Percentiles rank a stretch among this genome's conserved stretches.
phyloP scores from a whole-genome alignment of 1,139 yeast genomes.

The Debaryomyces psychrophilus region DNA sequence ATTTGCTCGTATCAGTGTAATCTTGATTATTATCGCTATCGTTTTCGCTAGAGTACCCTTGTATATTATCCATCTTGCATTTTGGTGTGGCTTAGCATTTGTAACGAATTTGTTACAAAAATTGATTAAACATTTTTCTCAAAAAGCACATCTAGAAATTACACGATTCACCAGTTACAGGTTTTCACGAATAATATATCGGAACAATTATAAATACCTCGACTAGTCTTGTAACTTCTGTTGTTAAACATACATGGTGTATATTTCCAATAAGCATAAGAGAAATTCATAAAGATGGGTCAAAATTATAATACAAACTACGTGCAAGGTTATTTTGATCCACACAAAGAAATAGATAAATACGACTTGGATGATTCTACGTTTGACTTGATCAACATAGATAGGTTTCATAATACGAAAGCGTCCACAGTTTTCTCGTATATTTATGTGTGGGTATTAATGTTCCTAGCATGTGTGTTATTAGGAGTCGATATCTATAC shows the following conservation, averaged over 20 bases:
- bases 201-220: neutral
- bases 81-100: conserved; percentile 1
- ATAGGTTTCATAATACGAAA: conserved; percentile 56
- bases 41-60: conserved; percentile 7
- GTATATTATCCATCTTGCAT: conserved; percentile 5
- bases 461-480: conserved; percentile 59
- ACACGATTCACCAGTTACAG: neutral
- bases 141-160: neutral
- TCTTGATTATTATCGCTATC: neutral
- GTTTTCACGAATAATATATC: neutral
- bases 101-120: neutral
- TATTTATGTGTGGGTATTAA: conserved; percentile 50
- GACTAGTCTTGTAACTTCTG: neutral
- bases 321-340: conserved; percentile 14
- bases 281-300: neutral
- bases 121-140: neutral
- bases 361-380: conserved; percentile 45
- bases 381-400: conserved; percentile 45
- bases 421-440: conserved; percentile 59
- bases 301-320: conserved; percentile 4
- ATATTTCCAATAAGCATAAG: neutral
- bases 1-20: neutral
- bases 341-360: conserved; percentile 32
- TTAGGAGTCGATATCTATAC: conserved; percentile 80
- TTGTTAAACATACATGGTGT: neutral